Percentiles rank a stretch among this genome's conserved stretches.
Conservation (phyloP, 2,329 filamentous ascomycete species). For the Xylariaceae sp. region DNA sequence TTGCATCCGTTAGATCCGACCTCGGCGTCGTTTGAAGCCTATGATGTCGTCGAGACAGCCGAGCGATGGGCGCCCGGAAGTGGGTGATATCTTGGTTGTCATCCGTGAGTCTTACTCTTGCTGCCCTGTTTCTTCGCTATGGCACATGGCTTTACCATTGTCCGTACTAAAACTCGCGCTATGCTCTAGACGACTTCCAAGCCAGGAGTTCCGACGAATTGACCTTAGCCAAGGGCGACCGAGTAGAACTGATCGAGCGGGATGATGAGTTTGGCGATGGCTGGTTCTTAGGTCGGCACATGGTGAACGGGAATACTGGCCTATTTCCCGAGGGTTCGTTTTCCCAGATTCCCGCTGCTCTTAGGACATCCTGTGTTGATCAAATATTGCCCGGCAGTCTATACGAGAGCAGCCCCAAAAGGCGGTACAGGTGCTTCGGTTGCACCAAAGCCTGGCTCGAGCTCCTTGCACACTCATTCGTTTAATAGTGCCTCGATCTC, state of each 20-base stretch:
- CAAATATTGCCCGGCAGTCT: constrained; percentile 42
- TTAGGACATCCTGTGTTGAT: constrained; percentile 1
- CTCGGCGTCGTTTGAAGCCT: constrained; percentile 11
- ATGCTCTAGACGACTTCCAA: constrained; percentile 74
- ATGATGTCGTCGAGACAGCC: constrained; percentile 42
- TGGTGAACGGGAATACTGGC: constrained; percentile 67
- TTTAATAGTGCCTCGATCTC: constrained; percentile 25
- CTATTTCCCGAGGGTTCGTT: constrained; percentile 73
- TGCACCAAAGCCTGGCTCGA: constrained; percentile 30
- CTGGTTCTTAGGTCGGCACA: constrained; percentile 74
- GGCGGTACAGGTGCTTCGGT: constrained; percentile 26
- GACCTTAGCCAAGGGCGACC: constrained; percentile 76
- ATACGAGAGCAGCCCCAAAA: constrained; percentile 55
- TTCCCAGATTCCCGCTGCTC: constrained; percentile 1
- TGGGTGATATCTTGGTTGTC: constrained; percentile 63
- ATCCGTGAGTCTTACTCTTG: constrained; percentile 56
- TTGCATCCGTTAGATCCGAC: constrained; percentile 5
- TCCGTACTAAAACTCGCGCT: constrained; percentile 5
- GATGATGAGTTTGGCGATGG: constrained; percentile 87
- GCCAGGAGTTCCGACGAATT: constrained; percentile 92
- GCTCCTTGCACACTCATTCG: constrained; percentile 20
- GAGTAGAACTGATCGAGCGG: constrained; percentile 75
- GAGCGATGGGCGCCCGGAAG: constrained; percentile 48
- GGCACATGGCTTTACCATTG: neutral
- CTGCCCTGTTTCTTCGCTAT: constrained; percentile 2